Percentiles rank a stretch among this genome's conserved stretches.
Conservation (phyloP, 2,329 filamentous ascomycete species). For the Sporothrix inflata region DNA sequence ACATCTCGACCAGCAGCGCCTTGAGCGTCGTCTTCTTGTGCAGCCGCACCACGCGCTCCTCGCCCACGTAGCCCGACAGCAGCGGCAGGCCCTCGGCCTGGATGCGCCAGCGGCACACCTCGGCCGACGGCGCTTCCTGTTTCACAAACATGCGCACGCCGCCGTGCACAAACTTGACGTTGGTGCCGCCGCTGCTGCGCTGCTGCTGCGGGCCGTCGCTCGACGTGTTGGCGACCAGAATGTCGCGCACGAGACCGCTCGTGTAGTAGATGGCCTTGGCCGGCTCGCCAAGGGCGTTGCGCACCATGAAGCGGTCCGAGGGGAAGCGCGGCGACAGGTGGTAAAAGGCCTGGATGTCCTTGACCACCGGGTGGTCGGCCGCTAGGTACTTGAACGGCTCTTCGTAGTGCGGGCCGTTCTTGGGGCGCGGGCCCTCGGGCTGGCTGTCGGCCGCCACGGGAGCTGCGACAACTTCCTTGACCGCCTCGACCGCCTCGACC, state of each 20-base stretch:
- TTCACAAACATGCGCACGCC: slow-evolving; percentile 99
- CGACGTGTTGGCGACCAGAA: slow-evolving; percentile 84
- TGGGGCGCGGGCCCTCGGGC: slow-evolving; percentile 44
- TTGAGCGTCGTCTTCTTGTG: slow-evolving; percentile 78
- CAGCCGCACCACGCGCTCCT: slow-evolving; percentile 73
- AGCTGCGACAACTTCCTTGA: background rate
- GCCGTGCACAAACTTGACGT: slow-evolving; percentile 90
- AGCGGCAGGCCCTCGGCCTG: slow-evolving; percentile 93
- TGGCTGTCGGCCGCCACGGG: slow-evolving; percentile 14
- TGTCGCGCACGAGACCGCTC: slow-evolving; percentile 78
- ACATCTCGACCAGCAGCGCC: slow-evolving; percentile 91
- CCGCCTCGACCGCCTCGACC: background rate
- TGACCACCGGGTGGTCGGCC: slow-evolving; percentile 73
- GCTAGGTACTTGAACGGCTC: slow-evolving; percentile 94
- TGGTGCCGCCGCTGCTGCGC: slow-evolving; percentile 38
- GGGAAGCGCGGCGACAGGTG: slow-evolving; percentile 83
- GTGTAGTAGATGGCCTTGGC: slow-evolving; percentile 98
- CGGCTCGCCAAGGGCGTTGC: slow-evolving; percentile 85
- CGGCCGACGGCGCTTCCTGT: slow-evolving; percentile 84
- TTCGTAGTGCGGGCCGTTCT: slow-evolving; percentile 63
- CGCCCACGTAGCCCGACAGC: slow-evolving; percentile 85
- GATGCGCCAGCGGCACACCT: slow-evolving; percentile 91
- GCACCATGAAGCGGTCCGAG: slow-evolving; percentile 89
- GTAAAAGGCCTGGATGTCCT: slow-evolving; percentile 82
- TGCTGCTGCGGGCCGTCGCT: slow-evolving; percentile 55